Base-by-base conservation (phyloP, 495 filamentous ascomycete genomes). In the Penicillium herquei region DNA sequence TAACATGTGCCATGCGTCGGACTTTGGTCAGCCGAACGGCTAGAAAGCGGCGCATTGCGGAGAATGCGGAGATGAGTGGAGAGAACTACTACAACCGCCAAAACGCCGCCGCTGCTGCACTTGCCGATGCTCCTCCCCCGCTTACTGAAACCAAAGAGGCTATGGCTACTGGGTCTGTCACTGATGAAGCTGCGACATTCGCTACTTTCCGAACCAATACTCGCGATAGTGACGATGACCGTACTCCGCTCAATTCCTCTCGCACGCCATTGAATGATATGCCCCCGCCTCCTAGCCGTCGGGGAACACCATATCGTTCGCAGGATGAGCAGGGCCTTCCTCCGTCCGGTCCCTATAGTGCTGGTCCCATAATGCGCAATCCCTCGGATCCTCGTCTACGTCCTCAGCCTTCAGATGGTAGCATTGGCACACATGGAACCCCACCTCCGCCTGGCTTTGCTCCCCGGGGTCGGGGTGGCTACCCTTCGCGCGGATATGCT, bases 1-100 rank as follows among this genome's bases (percentile, higher is more conserved):
- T 96, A 49, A 92, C 90, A 9, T 98, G 94, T 66, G 91, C 91
- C n/a, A 98, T 98, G 92, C 88, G 94, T 55, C 86, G 94, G 43
- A 96, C 93, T 1, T 77, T 98, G 10, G 92, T 98, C 49, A 88
- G 88, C 65, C 84, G 92, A 49, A 96, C 96, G 75, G 92, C 93
- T 10, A 79, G 92, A 55, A 91, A 92, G 78, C 91, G 85, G 77
- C 83, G 92, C 26, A 96, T 98, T 64, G 89, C 87, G 1, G 89
- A 94, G 62, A 96, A 96, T 67, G 85, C 91, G 3, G 91, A 96
- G 63, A 96, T 96, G 91, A 98, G 89, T 67, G 92, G 92, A 16
- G 83, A 92, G 56, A 92, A 90, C 66, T 97, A 87, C 69, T 96
- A 95, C 69, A 87, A 86, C 59, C 84, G 88, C 47, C 83, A 91